These are phyloP conservation scores for Corylus americana DNA, from an alignment of 306 rosid genomes.

Conservation along the genomic window DNA sequence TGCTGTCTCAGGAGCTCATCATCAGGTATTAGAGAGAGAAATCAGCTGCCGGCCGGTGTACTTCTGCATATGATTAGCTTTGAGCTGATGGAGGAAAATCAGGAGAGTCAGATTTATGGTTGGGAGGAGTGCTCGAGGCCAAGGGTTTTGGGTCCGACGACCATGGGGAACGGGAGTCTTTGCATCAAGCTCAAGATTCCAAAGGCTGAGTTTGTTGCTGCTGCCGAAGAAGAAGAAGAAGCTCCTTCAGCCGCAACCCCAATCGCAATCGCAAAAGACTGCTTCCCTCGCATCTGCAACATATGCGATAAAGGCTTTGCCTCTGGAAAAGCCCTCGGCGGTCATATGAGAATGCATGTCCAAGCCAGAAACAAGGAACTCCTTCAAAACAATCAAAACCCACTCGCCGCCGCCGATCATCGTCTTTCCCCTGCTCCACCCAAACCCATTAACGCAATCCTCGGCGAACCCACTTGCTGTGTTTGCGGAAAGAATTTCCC, in stretches of 20 bases:
- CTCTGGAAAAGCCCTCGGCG: constrained; percentile 53
- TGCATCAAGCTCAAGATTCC: constrained; percentile 26
- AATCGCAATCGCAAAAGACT: not conserved
- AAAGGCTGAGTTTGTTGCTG: constrained; percentile 4
- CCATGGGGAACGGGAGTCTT: not conserved
- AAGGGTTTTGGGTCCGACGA: not conserved
- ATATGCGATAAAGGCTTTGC: constrained; percentile 35
- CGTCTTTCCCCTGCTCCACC: not conserved
- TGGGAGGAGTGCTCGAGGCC: not conserved
- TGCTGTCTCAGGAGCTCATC: not conserved
- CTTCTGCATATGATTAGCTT: not conserved
- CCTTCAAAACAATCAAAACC: not conserved
- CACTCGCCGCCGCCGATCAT: not conserved
- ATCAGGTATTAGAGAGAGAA: not conserved
- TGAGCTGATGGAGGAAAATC: not conserved
- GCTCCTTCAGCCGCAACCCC: too few relatives aligned
- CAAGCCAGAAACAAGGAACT: not conserved
- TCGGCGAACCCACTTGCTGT: constrained; percentile 7
- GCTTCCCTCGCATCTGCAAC: constrained; percentile 12
- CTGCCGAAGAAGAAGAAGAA: not conserved
- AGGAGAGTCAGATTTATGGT: not conserved
- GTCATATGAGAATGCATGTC: constrained; percentile 54
- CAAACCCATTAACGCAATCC: not conserved
- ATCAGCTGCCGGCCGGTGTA: not conserved
- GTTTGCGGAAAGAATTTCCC: constrained; percentile 33